Conservation (phyloP, 306 rosid genomes). For the Rosa lucieae region DNA sequence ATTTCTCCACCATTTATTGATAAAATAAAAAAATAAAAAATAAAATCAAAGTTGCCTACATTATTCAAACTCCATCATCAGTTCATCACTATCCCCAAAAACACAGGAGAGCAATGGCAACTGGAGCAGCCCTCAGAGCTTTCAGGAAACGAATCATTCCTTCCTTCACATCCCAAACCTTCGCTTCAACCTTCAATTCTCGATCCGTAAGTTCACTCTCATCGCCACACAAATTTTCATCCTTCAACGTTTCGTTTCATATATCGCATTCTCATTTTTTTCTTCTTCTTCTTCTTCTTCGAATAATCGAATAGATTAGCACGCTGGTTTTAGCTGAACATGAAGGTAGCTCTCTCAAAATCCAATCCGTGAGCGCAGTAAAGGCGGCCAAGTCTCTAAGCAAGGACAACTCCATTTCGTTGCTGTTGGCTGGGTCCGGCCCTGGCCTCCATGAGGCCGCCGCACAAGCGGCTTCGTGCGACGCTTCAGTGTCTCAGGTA, state of each 20-base stretch:
- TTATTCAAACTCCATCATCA: neutral
- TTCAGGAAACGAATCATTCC: conserved; percentile 43
- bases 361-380: conserved; percentile 69
- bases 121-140: conserved; percentile 41
- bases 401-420: conserved; percentile 54
- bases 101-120: conserved; percentile 45
- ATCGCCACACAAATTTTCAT: neutral
- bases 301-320: conserved; percentile 42
- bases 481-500: conserved; percentile 78
- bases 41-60: neutral
- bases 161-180: conserved; percentile 26
- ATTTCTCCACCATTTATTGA: neutral
- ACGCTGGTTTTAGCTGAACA: conserved; percentile 85
- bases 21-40: neutral
- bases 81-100: neutral
- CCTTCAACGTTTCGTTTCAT: too few species aligned
- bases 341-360: conserved; percentile 65
- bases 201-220: conserved; percentile 49
- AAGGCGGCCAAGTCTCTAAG: conserved; percentile 64
- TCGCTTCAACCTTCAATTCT: conserved; percentile 26
- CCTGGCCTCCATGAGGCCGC: conserved; percentile 79
- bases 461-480: conserved; percentile 60
- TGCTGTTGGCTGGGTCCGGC: conserved; percentile 87
- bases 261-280: neutral
- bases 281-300: neutral